Percentiles rank a stretch among this genome's conserved stretches.
Evolutionary conservation across 73 alveolate genomes (phyloP).

Genomic region (Paramecium sexaurelia): DNA sequence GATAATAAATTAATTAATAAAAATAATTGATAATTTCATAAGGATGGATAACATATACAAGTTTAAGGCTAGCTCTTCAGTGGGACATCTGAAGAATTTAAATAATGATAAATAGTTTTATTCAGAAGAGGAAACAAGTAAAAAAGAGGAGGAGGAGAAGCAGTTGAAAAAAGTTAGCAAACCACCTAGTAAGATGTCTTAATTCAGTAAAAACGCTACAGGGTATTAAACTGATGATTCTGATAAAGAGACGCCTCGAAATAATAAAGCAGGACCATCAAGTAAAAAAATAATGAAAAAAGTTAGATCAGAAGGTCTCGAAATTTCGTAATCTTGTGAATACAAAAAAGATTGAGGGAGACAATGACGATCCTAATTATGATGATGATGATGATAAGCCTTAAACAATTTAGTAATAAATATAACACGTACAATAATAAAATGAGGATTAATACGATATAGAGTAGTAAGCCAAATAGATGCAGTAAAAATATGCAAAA

Average conservation of each 20-base stretch:
- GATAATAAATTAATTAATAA: background rate
- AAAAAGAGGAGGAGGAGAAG: conserved; percentile 12
- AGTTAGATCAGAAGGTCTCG: conserved; percentile 22
- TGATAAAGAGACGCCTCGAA: conserved; percentile 32
- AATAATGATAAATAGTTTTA: conserved; percentile 33
- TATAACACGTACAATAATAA: background rate
- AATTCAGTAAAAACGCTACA: conserved; percentile 20
- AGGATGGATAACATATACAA: conserved; percentile 37
- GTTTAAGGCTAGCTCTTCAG: conserved; percentile 39
- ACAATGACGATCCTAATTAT: conserved; percentile 35
- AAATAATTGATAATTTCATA: background rate
- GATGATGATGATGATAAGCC: conserved; percentile 42
- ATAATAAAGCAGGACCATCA: conserved; percentile 24
- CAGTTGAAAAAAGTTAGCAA: conserved; percentile 24
- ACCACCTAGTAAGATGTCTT: conserved; percentile 50
- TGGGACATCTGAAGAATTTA: conserved; percentile 39
- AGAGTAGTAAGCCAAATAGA: background rate
- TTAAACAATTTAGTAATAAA: background rate
- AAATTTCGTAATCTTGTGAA: conserved; percentile 39
- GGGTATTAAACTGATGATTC: conserved; percentile 52
- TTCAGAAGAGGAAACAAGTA: conserved; percentile 30
- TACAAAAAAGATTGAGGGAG: conserved; percentile 39
- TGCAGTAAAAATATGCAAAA: conserved; percentile 49
- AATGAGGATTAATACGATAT: conserved; percentile 31
- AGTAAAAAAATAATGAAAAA: background rate